phyloP scores from a whole-genome alignment of 1,284 basidiomycete genomes.

The Ceratobasidium sp. region DNA sequence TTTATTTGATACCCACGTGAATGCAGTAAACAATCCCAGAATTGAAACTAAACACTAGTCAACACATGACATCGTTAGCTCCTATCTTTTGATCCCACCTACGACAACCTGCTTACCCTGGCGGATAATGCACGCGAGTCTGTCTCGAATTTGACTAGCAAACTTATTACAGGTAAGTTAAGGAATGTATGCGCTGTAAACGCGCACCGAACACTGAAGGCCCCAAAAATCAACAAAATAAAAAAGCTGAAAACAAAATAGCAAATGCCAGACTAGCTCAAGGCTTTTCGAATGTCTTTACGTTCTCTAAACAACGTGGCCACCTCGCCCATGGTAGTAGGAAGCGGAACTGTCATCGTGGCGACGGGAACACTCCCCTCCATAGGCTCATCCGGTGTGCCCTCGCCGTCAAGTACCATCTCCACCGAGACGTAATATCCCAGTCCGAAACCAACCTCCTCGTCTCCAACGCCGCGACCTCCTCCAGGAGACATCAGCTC shows the following conservation, averaged over 20 bases:
- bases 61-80: not conserved
- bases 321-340: slow-evolving; percentile 33
- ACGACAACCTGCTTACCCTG: too few relatives aligned
- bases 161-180: too few relatives aligned
- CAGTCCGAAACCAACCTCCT: slow-evolving; percentile 34
- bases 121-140: too few relatives aligned
- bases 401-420: slow-evolving; percentile 29
- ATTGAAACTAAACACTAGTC: not conserved
- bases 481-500: slow-evolving; percentile 26
- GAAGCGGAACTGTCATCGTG: slow-evolving; percentile 19
- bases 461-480: slow-evolving; percentile 23
- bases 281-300: slow-evolving; percentile 34
- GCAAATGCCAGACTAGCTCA: slow-evolving; percentile 27
- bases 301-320: slow-evolving; percentile 31
- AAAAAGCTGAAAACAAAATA: not conserved
- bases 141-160: too few relatives aligned
- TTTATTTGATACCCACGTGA: not conserved
- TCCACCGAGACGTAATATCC: slow-evolving; percentile 39
- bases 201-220: too few relatives aligned
- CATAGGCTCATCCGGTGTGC: not conserved
- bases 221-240: slow-evolving; percentile 2
- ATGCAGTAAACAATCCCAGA: not conserved
- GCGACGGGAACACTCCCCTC: slow-evolving; percentile 32
- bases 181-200: too few relatives aligned
- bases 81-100: too few relatives aligned